phyloP scores from a whole-genome alignment of 2,329 filamentous ascomycete genomes.

The Aaosphaeria arxii region DNA sequence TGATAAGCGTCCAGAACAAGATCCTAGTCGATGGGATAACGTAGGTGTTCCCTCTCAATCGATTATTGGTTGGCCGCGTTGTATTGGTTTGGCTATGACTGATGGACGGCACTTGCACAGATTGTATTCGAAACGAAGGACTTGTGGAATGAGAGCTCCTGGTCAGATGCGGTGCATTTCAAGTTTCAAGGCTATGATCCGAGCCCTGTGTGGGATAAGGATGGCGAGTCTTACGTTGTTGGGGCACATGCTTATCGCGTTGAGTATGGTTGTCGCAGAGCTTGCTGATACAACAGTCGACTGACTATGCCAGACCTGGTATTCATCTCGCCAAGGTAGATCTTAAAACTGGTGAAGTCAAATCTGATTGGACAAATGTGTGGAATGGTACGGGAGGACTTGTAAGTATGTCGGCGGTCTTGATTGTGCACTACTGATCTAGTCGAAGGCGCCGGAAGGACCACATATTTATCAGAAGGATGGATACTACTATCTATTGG shows the following conservation, averaged over 20 bases:
- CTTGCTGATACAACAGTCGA: not conserved
- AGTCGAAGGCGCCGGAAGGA: slow-evolving; percentile 24
- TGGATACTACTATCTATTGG: slow-evolving; percentile 30
- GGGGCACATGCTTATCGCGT: slow-evolving; percentile 25
- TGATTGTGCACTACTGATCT: not conserved
- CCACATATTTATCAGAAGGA: slow-evolving; percentile 38
- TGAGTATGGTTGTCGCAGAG: slow-evolving; percentile 4
- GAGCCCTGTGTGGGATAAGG: slow-evolving; percentile 55
- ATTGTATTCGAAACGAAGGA: slow-evolving; percentile 47
- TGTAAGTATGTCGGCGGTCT: slow-evolving; percentile 5
- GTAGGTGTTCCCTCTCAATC: slow-evolving; percentile 7
- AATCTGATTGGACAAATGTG: slow-evolving; percentile 17
- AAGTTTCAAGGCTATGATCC: slow-evolving; percentile 54
- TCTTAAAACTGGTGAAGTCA: slow-evolving; percentile 27
- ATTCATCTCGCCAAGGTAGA: slow-evolving; percentile 30
- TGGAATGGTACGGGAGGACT: slow-evolving; percentile 37
- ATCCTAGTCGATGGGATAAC: slow-evolving; percentile 39
- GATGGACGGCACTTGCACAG: slow-evolving; percentile 2
- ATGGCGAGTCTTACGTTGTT: slow-evolving; percentile 52
- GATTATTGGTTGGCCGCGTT: too few species aligned
- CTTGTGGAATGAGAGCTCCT: slow-evolving; percentile 43
- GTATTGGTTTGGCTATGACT: not conserved
- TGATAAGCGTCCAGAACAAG: slow-evolving; percentile 22
- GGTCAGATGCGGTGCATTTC: slow-evolving; percentile 50
- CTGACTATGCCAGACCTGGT: slow-evolving; percentile 13